These are phyloP conservation scores for Dianthus caryophyllus DNA, from an alignment of 148 eudicot genomes.

Conservation along the genomic window DNA sequence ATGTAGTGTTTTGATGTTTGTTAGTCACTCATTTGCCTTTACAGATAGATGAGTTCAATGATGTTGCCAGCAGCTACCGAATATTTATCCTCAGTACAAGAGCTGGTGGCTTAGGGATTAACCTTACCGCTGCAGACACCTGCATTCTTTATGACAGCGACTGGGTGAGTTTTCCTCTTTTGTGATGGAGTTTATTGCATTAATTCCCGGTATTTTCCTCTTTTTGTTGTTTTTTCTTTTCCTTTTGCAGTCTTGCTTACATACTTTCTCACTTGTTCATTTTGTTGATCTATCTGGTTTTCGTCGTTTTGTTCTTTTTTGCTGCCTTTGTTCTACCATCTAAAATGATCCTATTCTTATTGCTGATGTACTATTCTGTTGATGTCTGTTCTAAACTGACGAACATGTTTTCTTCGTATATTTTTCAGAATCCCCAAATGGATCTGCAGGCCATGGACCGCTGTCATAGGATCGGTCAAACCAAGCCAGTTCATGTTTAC, in stretches of 20 bases:
- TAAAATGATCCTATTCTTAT: not conserved
- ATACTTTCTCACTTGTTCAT: too few species aligned
- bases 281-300: too few species aligned
- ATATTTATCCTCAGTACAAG: conserved; percentile 95
- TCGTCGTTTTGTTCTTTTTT: too few species aligned
- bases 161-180: conserved; percentile 67
- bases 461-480: conserved; percentile 98
- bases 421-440: conserved; percentile 92
- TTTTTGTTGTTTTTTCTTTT: too few species aligned
- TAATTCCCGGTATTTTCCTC: too few species aligned
- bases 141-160: conserved; percentile 98
- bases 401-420: too few species aligned
- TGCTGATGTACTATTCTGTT: not conserved
- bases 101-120: conserved; percentile 98
- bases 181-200: too few species aligned
- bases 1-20: not conserved
- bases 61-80: conserved; percentile 49
- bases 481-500: conserved; percentile 98
- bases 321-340: too few species aligned
- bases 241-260: too few species aligned
- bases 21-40: not conserved
- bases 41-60: conserved; percentile 91
- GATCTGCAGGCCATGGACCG: conserved; percentile 99
- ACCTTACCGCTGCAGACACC: conserved; percentile 95
- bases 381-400: conserved; percentile 6